These are phyloP conservation scores for Cercospora sp. DNA, from an alignment of 2,329 filamentous ascomycete species.

Conservation along the genomic window DNA sequence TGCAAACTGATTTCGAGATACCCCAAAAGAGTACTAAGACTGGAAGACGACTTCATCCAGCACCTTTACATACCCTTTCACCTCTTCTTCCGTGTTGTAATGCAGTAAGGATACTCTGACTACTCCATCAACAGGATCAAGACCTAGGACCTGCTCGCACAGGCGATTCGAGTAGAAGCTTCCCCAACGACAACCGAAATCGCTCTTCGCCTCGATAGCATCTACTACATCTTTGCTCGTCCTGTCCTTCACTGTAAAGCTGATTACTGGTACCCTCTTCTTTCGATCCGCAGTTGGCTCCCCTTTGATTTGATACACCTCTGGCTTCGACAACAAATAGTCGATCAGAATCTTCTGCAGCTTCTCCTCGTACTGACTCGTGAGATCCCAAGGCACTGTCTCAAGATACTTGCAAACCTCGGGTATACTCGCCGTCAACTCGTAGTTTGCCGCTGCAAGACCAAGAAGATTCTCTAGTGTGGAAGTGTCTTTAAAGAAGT, in stretches of 20 bases:
- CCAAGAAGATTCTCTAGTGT: constrained; percentile 68
- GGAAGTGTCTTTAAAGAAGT: constrained; percentile 64
- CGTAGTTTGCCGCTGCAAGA: constrained; percentile 69
- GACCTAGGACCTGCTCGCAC: constrained; percentile 58
- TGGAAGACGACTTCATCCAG: constrained; percentile 50
- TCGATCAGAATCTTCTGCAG: constrained; percentile 61
- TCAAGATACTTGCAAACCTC: constrained; percentile 59
- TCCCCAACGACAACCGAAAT: constrained; percentile 66
- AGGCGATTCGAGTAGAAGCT: constrained; percentile 69
- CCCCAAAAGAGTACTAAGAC: neutral
- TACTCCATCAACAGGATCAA: constrained; percentile 61
- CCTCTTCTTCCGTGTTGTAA: constrained; percentile 61
- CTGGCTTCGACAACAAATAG: constrained; percentile 56
- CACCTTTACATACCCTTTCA: constrained; percentile 54
- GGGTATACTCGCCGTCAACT: constrained; percentile 65
- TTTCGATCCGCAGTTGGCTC: constrained; percentile 51
- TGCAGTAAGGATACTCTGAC: constrained; percentile 71
- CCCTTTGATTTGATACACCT: constrained; percentile 60
- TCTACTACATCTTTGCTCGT: constrained; percentile 62
- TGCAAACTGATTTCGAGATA: neutral
- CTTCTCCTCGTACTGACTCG: constrained; percentile 60
- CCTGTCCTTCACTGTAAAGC: constrained; percentile 62
- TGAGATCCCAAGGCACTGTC: constrained; percentile 50
- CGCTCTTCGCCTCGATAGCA: constrained; percentile 59
- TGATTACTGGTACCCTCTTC: constrained; percentile 65